phyloP scores from a whole-genome alignment of 345 rosid species.

The Populus davidiana region DNA sequence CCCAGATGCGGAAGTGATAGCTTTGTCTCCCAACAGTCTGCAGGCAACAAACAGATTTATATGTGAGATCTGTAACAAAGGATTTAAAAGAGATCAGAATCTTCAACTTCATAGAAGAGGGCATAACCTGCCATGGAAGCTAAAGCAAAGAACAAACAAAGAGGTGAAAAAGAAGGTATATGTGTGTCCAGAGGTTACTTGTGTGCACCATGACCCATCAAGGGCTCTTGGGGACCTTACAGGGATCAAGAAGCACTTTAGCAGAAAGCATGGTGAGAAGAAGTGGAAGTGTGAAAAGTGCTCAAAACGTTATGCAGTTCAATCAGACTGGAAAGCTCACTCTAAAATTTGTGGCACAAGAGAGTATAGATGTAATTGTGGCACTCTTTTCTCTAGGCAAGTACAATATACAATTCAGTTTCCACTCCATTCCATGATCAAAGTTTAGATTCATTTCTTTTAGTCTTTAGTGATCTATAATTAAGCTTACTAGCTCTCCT shows the following conservation, averaged over 20 bases:
- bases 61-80: slow-evolving; percentile 66
- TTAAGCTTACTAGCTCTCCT: background rate
- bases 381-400: slow-evolving; percentile 61
- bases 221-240: slow-evolving; percentile 71
- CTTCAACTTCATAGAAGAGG: slow-evolving; percentile 70
- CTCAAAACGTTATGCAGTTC: slow-evolving; percentile 59
- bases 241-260: slow-evolving; percentile 61
- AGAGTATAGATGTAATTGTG: slow-evolving; percentile 62
- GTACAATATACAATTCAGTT: background rate
- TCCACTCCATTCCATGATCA: background rate
- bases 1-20: slow-evolving; percentile 59
- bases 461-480: background rate
- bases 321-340: slow-evolving; percentile 70
- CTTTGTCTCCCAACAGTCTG: slow-evolving; percentile 53
- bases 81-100: slow-evolving; percentile 65
- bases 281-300: slow-evolving; percentile 68
- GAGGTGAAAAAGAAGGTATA: slow-evolving; percentile 55
- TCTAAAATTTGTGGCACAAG: slow-evolving; percentile 62
- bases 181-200: slow-evolving; percentile 51
- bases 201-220: slow-evolving; percentile 56
- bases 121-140: slow-evolving; percentile 66
- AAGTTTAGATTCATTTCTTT: background rate
- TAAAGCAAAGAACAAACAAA: slow-evolving; percentile 51
- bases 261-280: slow-evolving; percentile 64
- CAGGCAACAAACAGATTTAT: slow-evolving; percentile 48